phyloP scores from a whole-genome alignment of 2,329 filamentous ascomycete genomes.

The Xylariaceae sp. region DNA sequence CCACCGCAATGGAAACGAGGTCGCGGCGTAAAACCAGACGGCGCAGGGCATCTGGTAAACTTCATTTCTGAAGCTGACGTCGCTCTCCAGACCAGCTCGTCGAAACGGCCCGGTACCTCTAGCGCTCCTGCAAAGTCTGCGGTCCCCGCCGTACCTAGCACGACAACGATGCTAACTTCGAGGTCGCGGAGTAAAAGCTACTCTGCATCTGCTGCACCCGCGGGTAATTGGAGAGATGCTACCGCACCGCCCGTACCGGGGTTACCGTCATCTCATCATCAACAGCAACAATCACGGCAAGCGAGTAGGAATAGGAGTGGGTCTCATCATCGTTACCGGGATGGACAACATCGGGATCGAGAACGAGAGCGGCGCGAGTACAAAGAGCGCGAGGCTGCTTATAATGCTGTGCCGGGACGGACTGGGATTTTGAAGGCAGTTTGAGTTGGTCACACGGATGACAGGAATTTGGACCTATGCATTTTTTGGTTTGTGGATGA shows the following conservation, averaged over 20 bases:
- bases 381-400: conserved; percentile 20
- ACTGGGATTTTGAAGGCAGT: conserved; percentile 31
- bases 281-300: conserved; percentile 2
- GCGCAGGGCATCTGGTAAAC: conserved; percentile 28
- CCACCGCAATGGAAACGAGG: conserved; percentile 30
- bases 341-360: conserved; percentile 14
- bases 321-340: conserved; percentile 15
- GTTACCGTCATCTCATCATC: conserved; percentile 14
- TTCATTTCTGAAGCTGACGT: too few relatives aligned
- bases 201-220: conserved; percentile 19
- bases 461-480: too few relatives aligned
- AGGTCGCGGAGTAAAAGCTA: conserved; percentile 29
- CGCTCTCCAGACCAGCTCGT: too few relatives aligned
- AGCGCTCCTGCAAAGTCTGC: too few relatives aligned
- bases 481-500: too few relatives aligned
- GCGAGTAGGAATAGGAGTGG: conserved; percentile 5
- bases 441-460: conserved; percentile 14
- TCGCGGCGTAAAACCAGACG: conserved; percentile 31
- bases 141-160: conserved; percentile 14
- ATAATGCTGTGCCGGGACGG: conserved; percentile 28
- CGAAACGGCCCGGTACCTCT: too few relatives aligned
- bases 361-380: conserved; percentile 21
- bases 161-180: too few relatives aligned
- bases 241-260: conserved; percentile 28
- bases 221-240: too few relatives aligned